These are phyloP conservation scores for Pseudoturritis turrita DNA, from an alignment of 345 rosid species.

Conservation along the genomic window DNA sequence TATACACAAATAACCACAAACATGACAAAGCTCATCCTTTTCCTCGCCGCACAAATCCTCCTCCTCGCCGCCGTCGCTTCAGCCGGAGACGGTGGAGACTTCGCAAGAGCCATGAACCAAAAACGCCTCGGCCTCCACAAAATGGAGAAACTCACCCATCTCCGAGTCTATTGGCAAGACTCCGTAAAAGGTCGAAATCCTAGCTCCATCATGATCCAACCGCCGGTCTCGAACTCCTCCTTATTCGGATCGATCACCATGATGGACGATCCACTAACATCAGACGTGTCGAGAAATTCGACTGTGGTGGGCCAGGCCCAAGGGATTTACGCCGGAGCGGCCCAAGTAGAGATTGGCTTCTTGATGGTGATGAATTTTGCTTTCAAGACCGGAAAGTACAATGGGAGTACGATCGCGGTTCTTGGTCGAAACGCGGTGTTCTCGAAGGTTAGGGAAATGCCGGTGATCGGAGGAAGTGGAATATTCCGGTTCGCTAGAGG, in stretches of 20 bases:
- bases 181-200: conserved; percentile 37
- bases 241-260: conserved; percentile 30
- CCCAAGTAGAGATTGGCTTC: conserved; percentile 26
- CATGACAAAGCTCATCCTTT: conserved; percentile 25
- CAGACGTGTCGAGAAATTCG: conserved; percentile 33
- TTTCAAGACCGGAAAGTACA: conserved; percentile 41
- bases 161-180: conserved; percentile 55
- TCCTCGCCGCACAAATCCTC: conserved; percentile 15
- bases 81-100: not conserved
- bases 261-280: conserved; percentile 42
- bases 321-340: conserved; percentile 36
- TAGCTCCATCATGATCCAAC: conserved; percentile 19
- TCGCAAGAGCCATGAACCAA: not conserved
- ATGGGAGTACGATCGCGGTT: conserved; percentile 40
- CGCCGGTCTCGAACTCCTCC: conserved; percentile 29
- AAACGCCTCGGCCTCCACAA: conserved; percentile 18
- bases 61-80: not conserved
- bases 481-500: conserved; percentile 60
- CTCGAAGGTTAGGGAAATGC: conserved; percentile 47
- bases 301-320: conserved; percentile 41
- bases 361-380: conserved; percentile 45
- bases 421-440: conserved; percentile 43
- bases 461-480: conserved; percentile 60
- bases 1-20: not conserved
- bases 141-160: conserved; percentile 41